These are phyloP conservation scores for Heterotrichella gracilis DNA, from an alignment of 352 stramenopile genomes.

Conservation along the genomic window DNA sequence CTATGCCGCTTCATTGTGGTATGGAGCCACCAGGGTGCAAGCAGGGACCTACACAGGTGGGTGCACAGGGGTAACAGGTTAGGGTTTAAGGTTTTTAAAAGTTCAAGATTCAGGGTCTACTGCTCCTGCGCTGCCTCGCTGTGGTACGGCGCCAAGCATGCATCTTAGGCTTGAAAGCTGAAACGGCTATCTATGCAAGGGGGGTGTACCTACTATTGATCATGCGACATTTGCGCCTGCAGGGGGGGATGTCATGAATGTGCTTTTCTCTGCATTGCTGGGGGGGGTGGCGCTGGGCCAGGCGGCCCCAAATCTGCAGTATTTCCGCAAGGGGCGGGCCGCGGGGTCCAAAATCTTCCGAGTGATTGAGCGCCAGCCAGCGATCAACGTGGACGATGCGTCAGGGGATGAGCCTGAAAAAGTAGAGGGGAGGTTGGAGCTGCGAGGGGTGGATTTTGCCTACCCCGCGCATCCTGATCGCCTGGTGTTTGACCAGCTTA, in stretches of 20 bases:
- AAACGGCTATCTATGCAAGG: background rate
- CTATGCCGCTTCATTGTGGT: too few relatives aligned
- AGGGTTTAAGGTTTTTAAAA: too few relatives aligned
- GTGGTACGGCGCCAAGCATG: background rate
- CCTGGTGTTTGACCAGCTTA: conserved; percentile 36
- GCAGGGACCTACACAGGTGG: too few relatives aligned
- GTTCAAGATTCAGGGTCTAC: conserved; percentile 14
- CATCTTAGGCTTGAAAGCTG: conserved; percentile 13
- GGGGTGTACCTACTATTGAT: conserved; percentile 3
- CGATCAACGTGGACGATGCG: conserved; percentile 15
- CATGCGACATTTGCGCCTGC: too few relatives aligned
- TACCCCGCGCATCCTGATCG: conserved; percentile 43
- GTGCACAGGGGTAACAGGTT: too few relatives aligned
- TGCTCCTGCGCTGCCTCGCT: conserved; percentile 15
- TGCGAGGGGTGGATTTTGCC: conserved; percentile 48
- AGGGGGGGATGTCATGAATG: conserved; percentile 18
- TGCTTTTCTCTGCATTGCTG: conserved; percentile 21
- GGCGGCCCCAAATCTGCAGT: conserved; percentile 13
- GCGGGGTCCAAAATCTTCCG: conserved; percentile 17
- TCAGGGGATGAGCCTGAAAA: background rate
- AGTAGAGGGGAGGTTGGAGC: conserved; percentile 26
- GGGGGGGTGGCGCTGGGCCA: conserved; percentile 18
- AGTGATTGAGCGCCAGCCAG: conserved; percentile 17
- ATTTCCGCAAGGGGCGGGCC: conserved; percentile 14
- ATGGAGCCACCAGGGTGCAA: too few relatives aligned